Base-by-base conservation (phyloP, 352 stramenopile species). In the Globisporangium viniferum region DNA sequence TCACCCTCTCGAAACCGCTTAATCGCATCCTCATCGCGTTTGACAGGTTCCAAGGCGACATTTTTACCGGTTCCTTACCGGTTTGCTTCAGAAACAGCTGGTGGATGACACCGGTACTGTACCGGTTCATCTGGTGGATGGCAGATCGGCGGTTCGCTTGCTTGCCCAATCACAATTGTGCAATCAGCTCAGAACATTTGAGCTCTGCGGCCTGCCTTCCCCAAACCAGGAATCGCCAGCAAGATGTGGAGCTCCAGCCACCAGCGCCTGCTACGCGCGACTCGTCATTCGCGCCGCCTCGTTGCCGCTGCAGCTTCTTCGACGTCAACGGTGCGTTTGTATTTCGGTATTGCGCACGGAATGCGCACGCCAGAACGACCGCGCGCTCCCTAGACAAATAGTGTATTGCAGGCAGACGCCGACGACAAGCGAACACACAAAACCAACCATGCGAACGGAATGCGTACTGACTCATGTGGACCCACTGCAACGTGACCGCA, bases 201-300 rank as follows among this genome's bases (percentile, higher is more conserved):
- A 55, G 48, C 49, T 18, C 49, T 27, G 31, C 49, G 5, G 7
- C 51, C 51, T n/a, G 20, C n/a, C 49, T 18, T 57, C 31, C 15
- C 20, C 14, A 33, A 33, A 49, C 56, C 31, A 36, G 60, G 46
- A 66, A 65, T 22, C 59, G 20, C 60, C 22, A 57, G 59, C 31
- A 67, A 41, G 41, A 70, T 70, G 65, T 69, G 64, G 64, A 62
- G 64, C 44, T 10, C 44, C 61, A 53, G 10, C 61, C 41, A 33
- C 20, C 44, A 48, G 53, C 62, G 62, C 27, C 33, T 66, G 24
- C 65, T 66, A 56, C 57, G 65, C 57, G 65, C 65, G 46, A 61
- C 65, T 70, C 64, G 64, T 70, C 65, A 70, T 48, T 61, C 31
- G 15, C 58, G 20, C 58, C 48, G 46, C 24, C 33, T 70, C 58